Evolutionary conservation across 1,284 basidiomycete genomes (phyloP), one percentile per base, ranked within the genome.

Genomic region (Wallemia mellicola): DNA sequence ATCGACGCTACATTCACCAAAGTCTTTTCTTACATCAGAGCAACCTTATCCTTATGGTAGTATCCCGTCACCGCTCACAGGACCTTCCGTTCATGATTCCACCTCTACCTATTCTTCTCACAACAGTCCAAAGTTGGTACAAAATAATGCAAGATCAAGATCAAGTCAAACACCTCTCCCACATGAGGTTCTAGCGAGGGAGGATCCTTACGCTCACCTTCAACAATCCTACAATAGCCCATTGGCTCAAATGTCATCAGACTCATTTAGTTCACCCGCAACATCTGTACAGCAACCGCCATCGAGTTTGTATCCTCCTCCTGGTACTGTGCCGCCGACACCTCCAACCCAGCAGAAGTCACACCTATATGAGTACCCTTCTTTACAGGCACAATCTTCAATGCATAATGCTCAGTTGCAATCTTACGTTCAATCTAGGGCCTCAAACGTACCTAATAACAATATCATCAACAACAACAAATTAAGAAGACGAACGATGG

Each of bases 11-110:
- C 27, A 26, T 25, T 57, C 55, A 24, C 60, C 59, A 61, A 69
- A 71, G 69, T 48, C 38, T 11, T 48, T 48, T 22, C 38, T 48
- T 5, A 48, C 38, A 11, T 48, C 38, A 15, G 38, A 48, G 38
- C 38, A 48, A n/a, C 14, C 38, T 3, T 48, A 48, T 48, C 38
- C 14, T 5, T 7, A 5, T 3, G 19, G 19, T 22, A 3, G 14
- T 15, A 5, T 48, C 14, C 38, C 38, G 5, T 48, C 38, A 5
- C 38, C 38, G 3, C 38, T 48, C 38, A 48, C 38, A 5, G 38
- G 14, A 3, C 38, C 38, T 5, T 48, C 38, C 9, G 38, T n/a
- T 5, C 38, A 48, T 17, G 38, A 48, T 5, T 11, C 5, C n/a
- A n/a, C 19, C 5, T 48, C 38, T 11, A 48, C 38, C 5, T 48